These are phyloP conservation scores for Mycothermus thermophilus DNA, from an alignment of 495 filamentous ascomycete genomes.

Conservation along the genomic window DNA sequence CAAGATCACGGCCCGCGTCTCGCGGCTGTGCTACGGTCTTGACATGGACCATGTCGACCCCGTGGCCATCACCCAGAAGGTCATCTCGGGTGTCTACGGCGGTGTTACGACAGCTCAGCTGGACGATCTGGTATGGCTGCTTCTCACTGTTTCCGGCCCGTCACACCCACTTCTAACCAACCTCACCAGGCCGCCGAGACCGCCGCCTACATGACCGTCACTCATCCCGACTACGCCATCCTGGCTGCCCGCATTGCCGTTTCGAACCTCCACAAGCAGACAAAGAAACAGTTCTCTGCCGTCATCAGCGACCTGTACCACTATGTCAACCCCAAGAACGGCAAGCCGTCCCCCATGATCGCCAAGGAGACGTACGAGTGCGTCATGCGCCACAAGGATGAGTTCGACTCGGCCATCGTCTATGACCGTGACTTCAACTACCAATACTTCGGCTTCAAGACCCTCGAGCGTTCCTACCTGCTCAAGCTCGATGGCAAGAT, in stretches of 20 bases:
- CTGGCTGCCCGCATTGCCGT: slow-evolving; percentile 97
- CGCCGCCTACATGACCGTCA: slow-evolving; percentile 98
- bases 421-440: slow-evolving; percentile 99
- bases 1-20: slow-evolving; percentile 98
- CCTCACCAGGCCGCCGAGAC: slow-evolving; percentile 78
- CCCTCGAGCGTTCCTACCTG: slow-evolving; percentile 91
- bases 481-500: slow-evolving; percentile 85
- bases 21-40: slow-evolving; percentile 89
- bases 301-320: slow-evolving; percentile 88
- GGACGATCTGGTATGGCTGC: slow-evolving; percentile 73
- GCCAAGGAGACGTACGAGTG: slow-evolving; percentile 73
- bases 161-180: neutral
- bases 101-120: slow-evolving; percentile 92
- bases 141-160: neutral
- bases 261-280: slow-evolving; percentile 99
- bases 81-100: slow-evolving; percentile 98
- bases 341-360: slow-evolving; percentile 79
- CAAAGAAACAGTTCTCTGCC: slow-evolving; percentile 95
- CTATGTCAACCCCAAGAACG: slow-evolving; percentile 93
- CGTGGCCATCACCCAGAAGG: slow-evolving; percentile 95
- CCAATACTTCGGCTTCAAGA: slow-evolving; percentile 99
- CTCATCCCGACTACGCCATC: slow-evolving; percentile 97
- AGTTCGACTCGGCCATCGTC: slow-evolving; percentile 95
- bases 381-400: slow-evolving; percentile 88
- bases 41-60: slow-evolving; percentile 95